These are phyloP conservation scores for Curvularia eragrostidis DNA, from an alignment of 2,329 filamentous ascomycete species.

Conservation along the genomic window DNA sequence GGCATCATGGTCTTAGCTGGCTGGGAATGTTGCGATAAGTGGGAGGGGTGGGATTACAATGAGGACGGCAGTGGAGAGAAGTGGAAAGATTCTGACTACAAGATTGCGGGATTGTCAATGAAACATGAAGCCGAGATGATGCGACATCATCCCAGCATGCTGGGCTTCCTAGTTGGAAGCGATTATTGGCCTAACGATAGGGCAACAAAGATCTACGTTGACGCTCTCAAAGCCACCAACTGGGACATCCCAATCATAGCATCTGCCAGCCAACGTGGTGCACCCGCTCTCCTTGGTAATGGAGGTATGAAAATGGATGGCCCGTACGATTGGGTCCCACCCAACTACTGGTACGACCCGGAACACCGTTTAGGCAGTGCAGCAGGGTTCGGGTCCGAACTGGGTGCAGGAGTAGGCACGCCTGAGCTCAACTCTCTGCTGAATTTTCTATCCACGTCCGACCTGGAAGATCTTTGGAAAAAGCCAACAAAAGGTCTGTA, in stretches of 20 bases:
- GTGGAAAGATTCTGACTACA: constrained; percentile 64
- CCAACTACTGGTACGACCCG: constrained; percentile 68
- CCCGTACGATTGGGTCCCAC: constrained; percentile 71
- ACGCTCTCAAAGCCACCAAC: constrained; percentile 58
- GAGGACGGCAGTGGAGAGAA: constrained; percentile 55
- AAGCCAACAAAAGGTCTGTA: constrained; percentile 60
- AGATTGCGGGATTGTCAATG: constrained; percentile 62
- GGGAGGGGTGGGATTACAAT: constrained; percentile 70
- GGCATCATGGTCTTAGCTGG: constrained; percentile 68
- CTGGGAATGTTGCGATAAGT: constrained; percentile 73
- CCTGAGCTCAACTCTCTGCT: constrained; percentile 63
- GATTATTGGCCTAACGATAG: constrained; percentile 69
- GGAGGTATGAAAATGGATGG: constrained; percentile 71
- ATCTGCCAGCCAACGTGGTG: constrained; percentile 64
- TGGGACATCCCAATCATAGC: constrained; percentile 66
- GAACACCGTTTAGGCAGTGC: constrained; percentile 61
- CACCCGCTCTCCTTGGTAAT: constrained; percentile 59
- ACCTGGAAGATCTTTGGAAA: constrained; percentile 65
- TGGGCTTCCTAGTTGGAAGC: constrained; percentile 66
- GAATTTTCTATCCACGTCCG: constrained; percentile 60
- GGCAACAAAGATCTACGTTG: constrained; percentile 61
- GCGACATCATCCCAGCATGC: constrained; percentile 65
- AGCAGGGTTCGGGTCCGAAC: constrained; percentile 69
- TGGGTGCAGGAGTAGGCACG: constrained; percentile 67
- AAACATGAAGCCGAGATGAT: constrained; percentile 66